A percentile compares a stretch with the other conserved stretches of the same genome.
These are phyloP conservation scores for Adiantum capillusveneris DNA, from an alignment of 75 land plant species.

Conservation along the genomic window DNA sequence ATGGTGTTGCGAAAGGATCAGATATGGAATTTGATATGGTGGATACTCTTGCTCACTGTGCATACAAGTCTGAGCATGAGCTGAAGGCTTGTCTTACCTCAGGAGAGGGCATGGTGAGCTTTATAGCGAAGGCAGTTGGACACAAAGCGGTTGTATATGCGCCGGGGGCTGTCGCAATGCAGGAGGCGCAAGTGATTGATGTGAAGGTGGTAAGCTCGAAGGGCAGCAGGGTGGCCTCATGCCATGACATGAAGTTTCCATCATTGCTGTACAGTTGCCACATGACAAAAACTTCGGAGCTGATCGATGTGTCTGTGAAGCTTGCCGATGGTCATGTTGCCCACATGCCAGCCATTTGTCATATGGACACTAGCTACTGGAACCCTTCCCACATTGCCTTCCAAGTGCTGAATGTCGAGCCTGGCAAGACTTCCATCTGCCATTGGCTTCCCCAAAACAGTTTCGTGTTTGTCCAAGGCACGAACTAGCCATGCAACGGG, in stretches of 20 bases:
- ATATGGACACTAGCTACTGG: conserved; percentile 39
- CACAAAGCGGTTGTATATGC: neutral
- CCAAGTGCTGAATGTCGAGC: conserved; percentile 21
- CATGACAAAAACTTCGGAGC: conserved; percentile 10
- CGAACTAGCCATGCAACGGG: too few species aligned
- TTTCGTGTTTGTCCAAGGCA: conserved; percentile 1
- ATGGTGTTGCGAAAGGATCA: neutral
- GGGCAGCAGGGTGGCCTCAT: conserved; percentile 14
- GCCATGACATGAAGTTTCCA: conserved; percentile 42
- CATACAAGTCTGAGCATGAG: neutral
- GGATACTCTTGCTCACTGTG: neutral
- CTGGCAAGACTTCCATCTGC: conserved; percentile 27
- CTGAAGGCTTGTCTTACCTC: neutral
- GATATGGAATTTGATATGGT: neutral
- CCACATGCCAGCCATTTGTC: conserved; percentile 26
- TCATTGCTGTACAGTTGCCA: conserved; percentile 57
- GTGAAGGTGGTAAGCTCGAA: neutral
- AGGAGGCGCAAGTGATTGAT: neutral
- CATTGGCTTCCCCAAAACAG: conserved; percentile 18
- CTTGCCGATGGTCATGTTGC: conserved; percentile 16
- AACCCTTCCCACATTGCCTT: conserved; percentile 24
- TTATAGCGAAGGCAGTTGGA: neutral
- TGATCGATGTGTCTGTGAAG: conserved; percentile 14
- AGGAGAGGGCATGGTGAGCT: conserved; percentile 2
- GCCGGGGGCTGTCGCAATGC: neutral